Evolutionary conservation across 495 filamentous ascomycete genomes (phyloP).

Genomic region (Penicillium roqueforti): DNA sequence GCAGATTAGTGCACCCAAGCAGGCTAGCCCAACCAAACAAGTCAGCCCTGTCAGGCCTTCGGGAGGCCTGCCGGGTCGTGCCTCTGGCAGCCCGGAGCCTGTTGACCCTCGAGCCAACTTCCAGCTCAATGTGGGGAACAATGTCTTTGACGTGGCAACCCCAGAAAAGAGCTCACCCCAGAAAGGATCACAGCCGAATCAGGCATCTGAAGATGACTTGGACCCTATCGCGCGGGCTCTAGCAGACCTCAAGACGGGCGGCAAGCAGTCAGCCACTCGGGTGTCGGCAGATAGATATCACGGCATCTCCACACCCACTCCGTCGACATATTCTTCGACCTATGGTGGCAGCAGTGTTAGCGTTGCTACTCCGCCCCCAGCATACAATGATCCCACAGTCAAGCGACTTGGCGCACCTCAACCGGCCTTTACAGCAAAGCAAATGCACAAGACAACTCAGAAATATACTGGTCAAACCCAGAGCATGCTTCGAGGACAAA

Average conservation of each 20-base stretch:
- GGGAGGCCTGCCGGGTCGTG: constrained; percentile 20
- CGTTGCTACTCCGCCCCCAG: constrained; percentile 65
- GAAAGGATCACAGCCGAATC: constrained; percentile 32
- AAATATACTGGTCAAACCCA: constrained; percentile 80
- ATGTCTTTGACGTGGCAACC: constrained; percentile 93
- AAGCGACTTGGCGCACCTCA: constrained; percentile 83
- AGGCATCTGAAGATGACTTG: constrained; percentile 46
- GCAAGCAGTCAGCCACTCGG: constrained; percentile 69
- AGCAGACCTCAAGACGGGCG: constrained; percentile 84
- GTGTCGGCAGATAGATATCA: constrained; percentile 92
- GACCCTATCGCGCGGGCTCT: constrained; percentile 93
- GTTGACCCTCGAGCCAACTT: constrained; percentile 90
- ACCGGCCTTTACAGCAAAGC: constrained; percentile 83
- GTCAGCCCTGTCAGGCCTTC: constrained; percentile 31
- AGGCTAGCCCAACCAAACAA: constrained; percentile 22
- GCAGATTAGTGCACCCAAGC: constrained; percentile 2
- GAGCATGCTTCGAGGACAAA: constrained; percentile 64
- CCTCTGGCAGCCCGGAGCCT: constrained; percentile 71
- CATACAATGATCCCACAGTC: constrained; percentile 69
- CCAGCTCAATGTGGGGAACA: constrained; percentile 93
- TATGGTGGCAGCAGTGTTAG: constrained; percentile 53
- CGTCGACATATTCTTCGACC: constrained; percentile 65
- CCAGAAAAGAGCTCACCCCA: constrained; percentile 53
- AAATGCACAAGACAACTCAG: constrained; percentile 90
- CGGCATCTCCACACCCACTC: constrained; percentile 60